Evolutionary conservation across 805 yeast species (phyloP), one percentile per base, ranked within the genome.

Genomic region (Starmerella geochares): DNA sequence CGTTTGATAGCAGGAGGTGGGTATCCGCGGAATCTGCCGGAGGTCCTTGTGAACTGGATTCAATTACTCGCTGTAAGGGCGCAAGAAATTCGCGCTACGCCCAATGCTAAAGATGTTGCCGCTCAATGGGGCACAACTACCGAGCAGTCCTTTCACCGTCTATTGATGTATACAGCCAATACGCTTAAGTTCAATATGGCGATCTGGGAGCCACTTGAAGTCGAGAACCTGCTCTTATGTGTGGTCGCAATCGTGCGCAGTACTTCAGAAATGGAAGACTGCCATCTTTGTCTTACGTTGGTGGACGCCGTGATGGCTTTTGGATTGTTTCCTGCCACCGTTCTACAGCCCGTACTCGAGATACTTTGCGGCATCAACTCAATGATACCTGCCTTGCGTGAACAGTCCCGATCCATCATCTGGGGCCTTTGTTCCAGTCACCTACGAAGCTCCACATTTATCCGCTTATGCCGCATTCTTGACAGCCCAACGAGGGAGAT

Each of bases 111-210:
- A 25, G 65, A 58, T 49, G 49, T 59, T 4, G 55, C 65, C 17
- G 52, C 44, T 17, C 60, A 56, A 27, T 60, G 65, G 62, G 65
- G 68, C 33, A 27, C 46, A 11, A 46, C 59, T 3, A 54, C 62
- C 1, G 64, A 62, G 35, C 58, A 57, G 19, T 56, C 59, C 35
- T 58, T 67, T 49, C 62, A 59, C 32, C 47, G 52, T 11, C 53
- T 75, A 13, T 51, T 76, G 32, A 52, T 56, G 1, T 74, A 71
- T 57, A 60, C 74, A 10, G 64, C 62, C 25, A 72, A 72, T 49
- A 71, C 78, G 48, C 62, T 79, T 38, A 72, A 73, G 56, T 73
- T 65, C 64, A 78, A 74, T 54, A 71, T 70, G 54, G 67, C 70
- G 16, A 56, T 70, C 3, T 66, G 77, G 49, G 75, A 72, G 29